phyloP scores from a whole-genome alignment of 2,329 filamentous ascomycete species.

The Venturia aucupariae region DNA sequence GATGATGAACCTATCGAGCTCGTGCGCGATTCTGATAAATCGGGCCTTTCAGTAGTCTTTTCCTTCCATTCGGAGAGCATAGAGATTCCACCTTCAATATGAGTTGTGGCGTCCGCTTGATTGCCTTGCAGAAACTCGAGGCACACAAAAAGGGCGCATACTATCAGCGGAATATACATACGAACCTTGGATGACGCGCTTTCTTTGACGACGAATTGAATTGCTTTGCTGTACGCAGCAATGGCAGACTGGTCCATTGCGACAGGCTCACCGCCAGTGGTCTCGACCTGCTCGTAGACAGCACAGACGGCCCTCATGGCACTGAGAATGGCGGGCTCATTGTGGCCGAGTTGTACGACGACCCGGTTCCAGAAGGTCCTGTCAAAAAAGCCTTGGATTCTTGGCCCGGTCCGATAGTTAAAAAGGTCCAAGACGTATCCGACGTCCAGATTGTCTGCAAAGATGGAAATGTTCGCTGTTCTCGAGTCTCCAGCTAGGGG shows the following conservation, averaged over 20 bases:
- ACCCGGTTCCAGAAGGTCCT: slow-evolving; percentile 6
- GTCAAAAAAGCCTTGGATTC: slow-evolving; percentile 8
- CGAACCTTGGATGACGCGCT: neutral
- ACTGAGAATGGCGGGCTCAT: slow-evolving; percentile 9
- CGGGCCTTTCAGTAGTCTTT: neutral
- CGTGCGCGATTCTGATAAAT: neutral
- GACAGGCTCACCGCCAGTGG: neutral
- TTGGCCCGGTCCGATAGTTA: slow-evolving; percentile 5
- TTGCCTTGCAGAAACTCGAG: slow-evolving; percentile 11
- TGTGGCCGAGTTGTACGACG: slow-evolving; percentile 11
- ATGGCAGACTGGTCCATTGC: neutral
- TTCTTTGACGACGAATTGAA: slow-evolving; percentile 5
- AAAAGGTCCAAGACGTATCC: slow-evolving; percentile 6
- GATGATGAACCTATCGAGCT: neutral
- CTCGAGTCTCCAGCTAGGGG: neutral
- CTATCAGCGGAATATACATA: slow-evolving; percentile 2
- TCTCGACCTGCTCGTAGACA: slow-evolving; percentile 10
- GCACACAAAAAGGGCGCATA: slow-evolving; percentile 11
- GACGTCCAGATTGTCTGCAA: neutral
- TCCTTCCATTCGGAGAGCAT: slow-evolving; percentile 3
- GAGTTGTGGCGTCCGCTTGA: slow-evolving; percentile 3
- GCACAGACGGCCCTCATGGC: slow-evolving; percentile 7
- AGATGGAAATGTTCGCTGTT: neutral
- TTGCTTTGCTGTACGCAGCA: slow-evolving; percentile 4
- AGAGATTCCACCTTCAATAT: slow-evolving; percentile 9